Conservation (phyloP, 2,329 filamentous ascomycete species). For the Aspergillus persii region DNA sequence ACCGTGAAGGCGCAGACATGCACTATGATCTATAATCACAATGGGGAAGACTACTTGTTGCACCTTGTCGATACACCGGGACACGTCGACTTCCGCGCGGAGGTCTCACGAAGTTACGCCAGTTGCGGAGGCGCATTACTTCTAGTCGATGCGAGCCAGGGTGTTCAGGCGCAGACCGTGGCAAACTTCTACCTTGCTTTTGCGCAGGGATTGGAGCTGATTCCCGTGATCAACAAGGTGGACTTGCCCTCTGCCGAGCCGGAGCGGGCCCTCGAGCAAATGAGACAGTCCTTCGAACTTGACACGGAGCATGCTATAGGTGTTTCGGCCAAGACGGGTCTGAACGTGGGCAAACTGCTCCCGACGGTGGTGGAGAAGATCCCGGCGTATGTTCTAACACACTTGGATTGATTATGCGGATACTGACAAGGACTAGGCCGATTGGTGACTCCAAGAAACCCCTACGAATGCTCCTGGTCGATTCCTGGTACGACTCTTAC, state of each 20-base stretch:
- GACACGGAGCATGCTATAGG: conserved; percentile 70
- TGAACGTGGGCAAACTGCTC: conserved; percentile 79
- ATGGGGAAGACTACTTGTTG: conserved; percentile 83
- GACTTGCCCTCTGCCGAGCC: conserved; percentile 88
- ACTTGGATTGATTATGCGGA: neutral
- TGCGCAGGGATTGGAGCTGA: conserved; percentile 77
- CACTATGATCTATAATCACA: conserved; percentile 90
- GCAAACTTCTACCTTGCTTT: conserved; percentile 99
- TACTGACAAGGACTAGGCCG: conserved; percentile 49
- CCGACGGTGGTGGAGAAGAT: conserved; percentile 83
- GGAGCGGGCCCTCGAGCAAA: conserved; percentile 80
- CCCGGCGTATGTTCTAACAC: conserved; percentile 54
- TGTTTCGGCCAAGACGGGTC: conserved; percentile 91
- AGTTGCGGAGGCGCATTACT: conserved; percentile 91
- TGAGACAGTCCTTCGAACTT: conserved; percentile 82
- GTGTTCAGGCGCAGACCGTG: conserved; percentile 95
- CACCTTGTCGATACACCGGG: conserved; percentile 96
- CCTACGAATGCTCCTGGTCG: conserved; percentile 81
- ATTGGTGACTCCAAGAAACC: conserved; percentile 70
- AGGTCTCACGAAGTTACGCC: conserved; percentile 93
- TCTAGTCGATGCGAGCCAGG: conserved; percentile 93
- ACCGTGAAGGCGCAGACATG: conserved; percentile 99
- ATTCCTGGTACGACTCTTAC: conserved; percentile 98
- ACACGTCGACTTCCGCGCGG: conserved; percentile 95
- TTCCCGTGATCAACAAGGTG: conserved; percentile 96